Percentiles rank a stretch among this genome's conserved stretches.
phyloP scores from a whole-genome alignment of 2,329 filamentous ascomycete species.

The Colletotrichum kahawae region DNA sequence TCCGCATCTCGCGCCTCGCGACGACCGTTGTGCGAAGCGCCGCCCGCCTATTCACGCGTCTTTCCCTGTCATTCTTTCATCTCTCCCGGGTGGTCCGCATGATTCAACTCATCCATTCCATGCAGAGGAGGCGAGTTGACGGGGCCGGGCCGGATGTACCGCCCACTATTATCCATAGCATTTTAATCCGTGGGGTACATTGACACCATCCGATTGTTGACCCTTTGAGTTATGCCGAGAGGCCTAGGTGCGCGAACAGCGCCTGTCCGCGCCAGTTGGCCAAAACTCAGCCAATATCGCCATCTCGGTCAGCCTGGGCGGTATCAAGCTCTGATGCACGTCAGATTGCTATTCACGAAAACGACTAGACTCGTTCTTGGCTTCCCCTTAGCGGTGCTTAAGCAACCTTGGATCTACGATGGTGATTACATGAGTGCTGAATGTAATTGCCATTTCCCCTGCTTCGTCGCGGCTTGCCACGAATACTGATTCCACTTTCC shows the following conservation, averaged over 20 bases:
- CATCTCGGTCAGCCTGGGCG: neutral
- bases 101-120: conserved; percentile 2
- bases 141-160: neutral
- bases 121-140: neutral
- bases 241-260: neutral
- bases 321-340: neutral
- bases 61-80: neutral
- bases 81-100: neutral
- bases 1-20: neutral
- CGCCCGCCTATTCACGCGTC: neutral
- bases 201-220: neutral
- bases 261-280: neutral
- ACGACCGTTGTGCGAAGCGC: neutral
- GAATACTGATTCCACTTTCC: neutral
- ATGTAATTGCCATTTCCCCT: neutral
- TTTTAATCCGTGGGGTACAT: conserved; percentile 1
- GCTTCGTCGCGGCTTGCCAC: neutral
- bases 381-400: neutral
- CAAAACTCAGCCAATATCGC: neutral
- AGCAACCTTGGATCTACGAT: neutral
- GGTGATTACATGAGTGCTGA: neutral
- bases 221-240: neutral
- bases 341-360: neutral
- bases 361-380: neutral
- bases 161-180: neutral